Evolutionary conservation across 31 red algal genomes (phyloP), one percentile per base, ranked within the genome.

Genomic region (Endocladia muricata): DNA sequence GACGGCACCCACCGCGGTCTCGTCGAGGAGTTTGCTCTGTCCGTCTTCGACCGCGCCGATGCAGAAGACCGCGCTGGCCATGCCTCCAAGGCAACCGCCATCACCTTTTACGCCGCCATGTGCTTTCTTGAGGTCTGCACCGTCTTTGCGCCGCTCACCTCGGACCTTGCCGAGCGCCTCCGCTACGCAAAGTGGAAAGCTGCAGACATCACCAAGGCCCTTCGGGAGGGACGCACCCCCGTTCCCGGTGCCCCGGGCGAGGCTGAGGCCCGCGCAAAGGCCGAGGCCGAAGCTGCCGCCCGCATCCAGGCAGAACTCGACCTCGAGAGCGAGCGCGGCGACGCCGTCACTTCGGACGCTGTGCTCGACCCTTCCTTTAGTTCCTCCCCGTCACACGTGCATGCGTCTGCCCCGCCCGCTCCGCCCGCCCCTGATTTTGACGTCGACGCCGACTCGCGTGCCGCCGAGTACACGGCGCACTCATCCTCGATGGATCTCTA

Each of bases 61-160:
- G 70, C 47, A 0, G 77, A 88, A 54, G 83, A 94, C 42, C 79
- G 84, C 43, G 32, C 34, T 26, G 82, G 79, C 19, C 59, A 76
- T 17, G 83, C 82, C 29, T 71, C 66, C 1, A 41, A 59, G 19
- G 68, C 35, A 6, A 94, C 91, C 61, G 91, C 86, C 28, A 68
- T 42, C 52, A 75, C 68, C 4, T 94, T 94, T 60, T 94, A 89
- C 82, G 91, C 84, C 33, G 84, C 91, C 4, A 76, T 89, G 55
- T 84, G 84, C 37, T 94, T 89, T 23, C 66, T 94, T 21, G 79
- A 94, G 68, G 85, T 94, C 17, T 88, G 79, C 44, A 36, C 60
- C n/a, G 61, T 74, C 22, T 94, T 94, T 47, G 73, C 47, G 0
- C 37, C 65, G 19, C 67, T 84, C 3, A 55, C 68, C 2, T 49